Base-by-base conservation (phyloP, 1,284 basidiomycete species). In the Cryptococcus wingfieldii region DNA sequence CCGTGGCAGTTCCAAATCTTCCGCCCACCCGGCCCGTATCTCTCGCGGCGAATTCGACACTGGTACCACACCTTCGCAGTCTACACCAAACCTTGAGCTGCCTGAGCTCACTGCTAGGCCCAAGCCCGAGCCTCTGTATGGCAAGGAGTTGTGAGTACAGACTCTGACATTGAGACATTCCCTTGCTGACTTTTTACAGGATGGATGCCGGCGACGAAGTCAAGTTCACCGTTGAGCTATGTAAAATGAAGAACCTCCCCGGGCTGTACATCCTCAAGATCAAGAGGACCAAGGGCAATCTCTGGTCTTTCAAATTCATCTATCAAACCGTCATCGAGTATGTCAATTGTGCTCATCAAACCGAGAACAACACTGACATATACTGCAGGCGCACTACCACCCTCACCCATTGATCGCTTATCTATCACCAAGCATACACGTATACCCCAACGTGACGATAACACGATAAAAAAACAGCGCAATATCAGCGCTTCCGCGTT, bases 251-350 rank as follows among this genome's bases (percentile, higher is more conserved):
- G 74, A 84, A 91, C 59, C 80, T 96, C 69, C 88, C 87, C 64
- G 89, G 89, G 66, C 88, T 90, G 44, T 91, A 88, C 72, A 87
- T 86, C 72, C 80, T 97, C 65, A 92, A 94, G 78, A 87, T 96
- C 74, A 85, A 93, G 65, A 80, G 93, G 60, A 75, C 95, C 70
- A 92, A 93, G 77, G 93, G 93, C n/a, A 88, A 89, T 69, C 80
- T 94, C 65, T 85, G 90, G 79, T 90, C 88, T 75, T 97, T 93
- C 80, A 93, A 93, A 78, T 93, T 89, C 75, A 81, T 96, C 75
- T 95, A 96, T 74, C 89, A 94, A 79, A 87, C 85, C 54, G 79
- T 92, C 68, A 82, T 90, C 81, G 84, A 88, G 90, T 93, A 75
- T 73, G 90, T 86, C 25, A 16, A 12, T n/a, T 18, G 25, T 50